These are phyloP conservation scores for Boechera divaricarpa DNA, from an alignment of 345 rosid species.

Conservation along the genomic window DNA sequence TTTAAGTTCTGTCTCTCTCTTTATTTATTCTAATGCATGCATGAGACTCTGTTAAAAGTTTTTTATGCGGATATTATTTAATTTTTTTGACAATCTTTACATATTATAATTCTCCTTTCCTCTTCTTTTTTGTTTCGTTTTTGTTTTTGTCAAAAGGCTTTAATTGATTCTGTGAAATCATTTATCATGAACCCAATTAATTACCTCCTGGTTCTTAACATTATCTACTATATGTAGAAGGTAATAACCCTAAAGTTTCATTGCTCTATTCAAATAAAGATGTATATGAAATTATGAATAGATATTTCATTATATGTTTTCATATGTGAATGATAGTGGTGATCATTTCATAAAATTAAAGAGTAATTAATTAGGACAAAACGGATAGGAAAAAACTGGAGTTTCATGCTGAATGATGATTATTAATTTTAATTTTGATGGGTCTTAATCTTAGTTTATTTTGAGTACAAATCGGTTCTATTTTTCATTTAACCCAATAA, in stretches of 20 bases:
- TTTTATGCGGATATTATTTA: constrained; percentile 13
- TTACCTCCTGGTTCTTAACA: constrained; percentile 33
- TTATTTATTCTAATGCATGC: constrained; percentile 29
- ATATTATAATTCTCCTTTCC: neutral
- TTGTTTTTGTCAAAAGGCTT: neutral
- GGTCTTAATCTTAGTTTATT: neutral
- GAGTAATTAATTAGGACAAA: neutral
- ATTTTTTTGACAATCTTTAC: constrained; percentile 1
- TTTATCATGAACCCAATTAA: constrained; percentile 23
- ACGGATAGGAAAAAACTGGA: neutral
- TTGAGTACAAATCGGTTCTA: neutral
- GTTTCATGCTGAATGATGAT: neutral
- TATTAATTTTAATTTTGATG: neutral
- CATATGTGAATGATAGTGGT: neutral
- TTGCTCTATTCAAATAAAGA: neutral
- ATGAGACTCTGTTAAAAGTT: constrained; percentile 36
- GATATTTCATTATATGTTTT: neutral
- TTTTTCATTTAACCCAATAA: neutral
- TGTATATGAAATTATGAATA: neutral
- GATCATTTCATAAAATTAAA: neutral
- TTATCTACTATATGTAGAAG: neutral
- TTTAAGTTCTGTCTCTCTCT: constrained; percentile 11
- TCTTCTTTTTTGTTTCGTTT: no score
- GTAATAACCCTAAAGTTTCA: neutral
- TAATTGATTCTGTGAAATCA: constrained; percentile 12